phyloP scores from a whole-genome alignment of 2,329 filamentous ascomycete species.

The Rhynchosporium secalis region DNA sequence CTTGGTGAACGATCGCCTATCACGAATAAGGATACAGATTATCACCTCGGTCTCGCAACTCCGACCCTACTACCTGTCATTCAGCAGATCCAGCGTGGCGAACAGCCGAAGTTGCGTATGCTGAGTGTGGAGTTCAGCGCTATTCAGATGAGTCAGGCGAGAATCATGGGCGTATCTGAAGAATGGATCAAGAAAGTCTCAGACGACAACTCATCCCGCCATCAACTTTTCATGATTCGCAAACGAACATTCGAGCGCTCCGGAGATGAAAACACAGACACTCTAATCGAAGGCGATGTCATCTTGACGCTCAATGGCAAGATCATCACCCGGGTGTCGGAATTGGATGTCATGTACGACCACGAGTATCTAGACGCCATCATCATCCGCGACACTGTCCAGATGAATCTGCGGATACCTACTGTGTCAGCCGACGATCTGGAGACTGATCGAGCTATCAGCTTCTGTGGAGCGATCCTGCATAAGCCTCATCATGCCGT shows the following conservation, averaged over 20 bases:
- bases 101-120: constrained; percentile 80
- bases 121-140: constrained; percentile 92
- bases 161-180: constrained; percentile 95
- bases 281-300: constrained; percentile 86
- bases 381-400: constrained; percentile 81
- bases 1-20: constrained; percentile 82
- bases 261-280: constrained; percentile 56
- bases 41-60: constrained; percentile 89
- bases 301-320: constrained; percentile 88
- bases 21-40: constrained; percentile 88
- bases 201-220: constrained; percentile 82
- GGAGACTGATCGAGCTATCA: constrained; percentile 87
- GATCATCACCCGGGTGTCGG: constrained; percentile 87
- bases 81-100: constrained; percentile 76
- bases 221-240: constrained; percentile 97
- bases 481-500: constrained; percentile 96
- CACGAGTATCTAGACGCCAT: constrained; percentile 79
- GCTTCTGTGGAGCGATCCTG: constrained; percentile 92
- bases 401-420: constrained; percentile 73
- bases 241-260: constrained; percentile 71
- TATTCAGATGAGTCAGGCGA: constrained; percentile 94
- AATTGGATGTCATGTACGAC: constrained; percentile 96
- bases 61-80: constrained; percentile 88
- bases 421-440: constrained; percentile 88
- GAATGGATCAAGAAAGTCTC: constrained; percentile 94